Base-by-base conservation (phyloP, 129 eudicot genomes). In the Tanacetum coccineum region DNA sequence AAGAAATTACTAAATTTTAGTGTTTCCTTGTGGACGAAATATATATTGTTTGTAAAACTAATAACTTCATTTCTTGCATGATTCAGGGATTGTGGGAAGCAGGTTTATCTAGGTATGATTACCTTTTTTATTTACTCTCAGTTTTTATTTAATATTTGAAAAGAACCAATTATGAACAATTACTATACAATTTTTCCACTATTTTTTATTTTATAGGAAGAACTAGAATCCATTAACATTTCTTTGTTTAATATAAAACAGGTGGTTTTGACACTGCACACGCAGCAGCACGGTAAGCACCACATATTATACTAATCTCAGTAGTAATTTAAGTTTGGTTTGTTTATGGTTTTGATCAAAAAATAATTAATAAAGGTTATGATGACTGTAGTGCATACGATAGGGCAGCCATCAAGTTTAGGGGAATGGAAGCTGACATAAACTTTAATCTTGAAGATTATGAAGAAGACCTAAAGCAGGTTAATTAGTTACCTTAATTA, bases 21-120 rank as follows among this genome's bases (percentile, higher is more conserved):
- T 6, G 6, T 36, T 36, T 36, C 9, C 42, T 30, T 30, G 39
- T 30, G 6, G 39, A 30, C 39, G 6, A 30, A 30, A n/a, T n/a
- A 30, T 30, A 30, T 30, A 3, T 30, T 30, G 36, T 4, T 15
- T 51, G 12, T 18, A 52, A n/a, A 64, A 74, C 47, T 58, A 59
- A 67, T 50, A 49, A 21, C 22, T 47, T 66, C 15, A 11, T 15
- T 70, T 72, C 9, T 55, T 22, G 64, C 54, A 68, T 76, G 70
- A 73, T 55, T 50, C 79, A 93, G 98, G 98, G 98, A 93, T 63
- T 93, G 98, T 67, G 98, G 98, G 53, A 93, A 93, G 62, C 98
- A 93, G 76, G 98, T 93, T 69, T 93, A 93, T 77, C 82, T 93
- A 26, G 98, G 98, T 93, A 82, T 4, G 80, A 14, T 56, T 32